A percentile compares a stretch with the other conserved stretches of the same genome.
Evolutionary conservation across 2,329 filamentous ascomycete species (phyloP).

Genomic region (Arthrobotrys entomopaga): DNA sequence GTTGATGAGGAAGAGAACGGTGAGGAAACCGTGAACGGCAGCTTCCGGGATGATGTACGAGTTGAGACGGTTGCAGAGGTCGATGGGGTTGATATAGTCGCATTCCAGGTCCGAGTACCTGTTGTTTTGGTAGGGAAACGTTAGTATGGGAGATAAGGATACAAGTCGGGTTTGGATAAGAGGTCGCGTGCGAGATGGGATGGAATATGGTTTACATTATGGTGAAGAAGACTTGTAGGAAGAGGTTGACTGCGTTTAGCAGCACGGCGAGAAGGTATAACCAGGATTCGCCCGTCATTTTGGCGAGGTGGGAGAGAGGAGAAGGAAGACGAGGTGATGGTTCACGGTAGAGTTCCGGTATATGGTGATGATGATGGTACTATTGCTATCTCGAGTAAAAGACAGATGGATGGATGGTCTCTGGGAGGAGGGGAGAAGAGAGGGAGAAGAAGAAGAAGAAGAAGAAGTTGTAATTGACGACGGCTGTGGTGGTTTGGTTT

Average conservation of each 20-base stretch:
- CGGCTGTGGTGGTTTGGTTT: not conserved
- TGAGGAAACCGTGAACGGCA: constrained; percentile 94
- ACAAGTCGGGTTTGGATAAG: constrained; percentile 1
- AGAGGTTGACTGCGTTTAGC: constrained; percentile 99
- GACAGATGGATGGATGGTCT: constrained; percentile 1
- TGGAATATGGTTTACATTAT: constrained; percentile 79
- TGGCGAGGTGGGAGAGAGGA: not conserved
- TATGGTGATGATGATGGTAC: not conserved
- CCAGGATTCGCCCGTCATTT: constrained; percentile 98
- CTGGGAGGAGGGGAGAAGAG: not conserved
- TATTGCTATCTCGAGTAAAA: not conserved
- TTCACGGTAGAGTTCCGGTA: not conserved
- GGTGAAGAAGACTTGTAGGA: constrained; percentile 99
- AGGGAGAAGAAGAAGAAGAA: not conserved
- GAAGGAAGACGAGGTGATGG: not conserved
- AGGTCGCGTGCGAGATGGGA: constrained; percentile 21
- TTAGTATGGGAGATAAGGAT: not conserved
- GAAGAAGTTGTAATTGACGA: too few relatives aligned
- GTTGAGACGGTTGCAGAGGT: constrained; percentile 99
- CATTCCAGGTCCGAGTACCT: constrained; percentile 82
- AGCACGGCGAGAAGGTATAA: constrained; percentile 96
- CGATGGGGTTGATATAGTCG: constrained; percentile 99
- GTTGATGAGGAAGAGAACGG: constrained; percentile 95
- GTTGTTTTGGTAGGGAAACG: not conserved
- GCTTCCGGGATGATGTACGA: constrained; percentile 99